Base-by-base conservation (phyloP, 106 monocot genomes). In the Allium cepa region DNA sequence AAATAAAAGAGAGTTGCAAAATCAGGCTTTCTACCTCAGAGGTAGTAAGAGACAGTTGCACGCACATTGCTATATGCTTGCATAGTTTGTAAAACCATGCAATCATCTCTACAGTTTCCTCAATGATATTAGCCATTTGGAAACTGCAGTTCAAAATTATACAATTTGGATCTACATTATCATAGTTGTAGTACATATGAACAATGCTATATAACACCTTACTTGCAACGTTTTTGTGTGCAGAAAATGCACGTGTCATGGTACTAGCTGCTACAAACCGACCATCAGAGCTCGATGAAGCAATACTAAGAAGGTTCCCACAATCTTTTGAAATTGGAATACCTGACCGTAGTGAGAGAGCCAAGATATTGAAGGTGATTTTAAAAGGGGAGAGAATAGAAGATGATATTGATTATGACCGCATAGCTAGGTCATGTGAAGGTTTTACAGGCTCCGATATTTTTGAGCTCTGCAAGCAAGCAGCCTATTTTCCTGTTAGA, bases 211-310 rank as follows among this genome's bases (percentile, higher is more conserved):
- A 1, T 36, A 36, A 36, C 36, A 36, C 36, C 36, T 36, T 36
- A 36, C 4, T 36, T 36, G 36, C 36, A 36, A 36, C 36, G 1
- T 36, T 36, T 36, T 36, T 36, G 36, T 36, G 36, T 36, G 36
- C 75, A 97, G 96, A 80, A 65, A 86, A 87, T 74, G 88, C 96
- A 49, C 88, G 86, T 51, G 96, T 97, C 27, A 89, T 92, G 92
- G 96, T 97, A 69, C 78, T 97, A 63, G 96, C 96, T 62, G 96
- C 96, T n/a, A 97, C 96, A 75, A 97, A 97, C 69, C 81, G 96
- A 12, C 96, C 96, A 56, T 73, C 77, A 22, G 96, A 97, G 53
- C 79, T 97, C 9, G 96, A 97, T 62, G 96, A 97, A 63, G 96
- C 96, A 49, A 97, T 97, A 76, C 78, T 97, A 10, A 81, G 96